These are phyloP conservation scores for Paramarasmius palmivorus DNA, from an alignment of 1,284 basidiomycete genomes.

Conservation along the genomic window DNA sequence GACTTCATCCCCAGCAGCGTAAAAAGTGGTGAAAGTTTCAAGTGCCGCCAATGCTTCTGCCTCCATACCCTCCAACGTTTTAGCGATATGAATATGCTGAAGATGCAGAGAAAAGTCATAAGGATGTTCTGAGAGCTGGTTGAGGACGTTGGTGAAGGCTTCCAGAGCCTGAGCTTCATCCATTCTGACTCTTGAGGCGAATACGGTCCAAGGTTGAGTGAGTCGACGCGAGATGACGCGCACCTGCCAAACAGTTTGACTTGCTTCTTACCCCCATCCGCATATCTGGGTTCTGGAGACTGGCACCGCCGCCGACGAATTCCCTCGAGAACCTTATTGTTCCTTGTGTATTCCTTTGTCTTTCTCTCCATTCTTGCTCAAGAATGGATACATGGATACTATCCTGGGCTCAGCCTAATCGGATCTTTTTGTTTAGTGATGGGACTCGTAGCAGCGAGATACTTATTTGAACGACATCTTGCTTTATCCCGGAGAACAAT, in stretches of 20 bases:
- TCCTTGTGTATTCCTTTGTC: no score
- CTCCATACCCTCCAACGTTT: conserved; percentile 53
- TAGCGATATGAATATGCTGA: conserved; percentile 62
- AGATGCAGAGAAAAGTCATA: conserved; percentile 62
- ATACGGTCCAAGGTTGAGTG: no score
- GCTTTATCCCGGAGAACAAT: background rate
- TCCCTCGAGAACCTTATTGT: no score
- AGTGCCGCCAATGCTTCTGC: conserved; percentile 58
- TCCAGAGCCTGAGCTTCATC: conserved; percentile 50
- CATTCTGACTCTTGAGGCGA: conserved; percentile 24
- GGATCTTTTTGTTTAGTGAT: background rate
- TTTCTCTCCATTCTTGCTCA: background rate
- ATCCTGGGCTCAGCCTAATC: background rate
- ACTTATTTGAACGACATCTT: background rate
- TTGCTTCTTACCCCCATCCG: no score
- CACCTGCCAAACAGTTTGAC: no score
- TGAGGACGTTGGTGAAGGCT: conserved; percentile 59
- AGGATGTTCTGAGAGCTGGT: conserved; percentile 55
- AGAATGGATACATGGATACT: background rate
- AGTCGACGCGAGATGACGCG: no score
- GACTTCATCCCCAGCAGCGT: conserved; percentile 65
- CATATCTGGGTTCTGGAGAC: no score
- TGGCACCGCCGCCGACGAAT: no score
- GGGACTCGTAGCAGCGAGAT: background rate
- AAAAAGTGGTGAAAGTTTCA: conserved; percentile 64